Conservation (phyloP, 2,329 filamentous ascomycete species). For the Neoarthrinium moseri region DNA sequence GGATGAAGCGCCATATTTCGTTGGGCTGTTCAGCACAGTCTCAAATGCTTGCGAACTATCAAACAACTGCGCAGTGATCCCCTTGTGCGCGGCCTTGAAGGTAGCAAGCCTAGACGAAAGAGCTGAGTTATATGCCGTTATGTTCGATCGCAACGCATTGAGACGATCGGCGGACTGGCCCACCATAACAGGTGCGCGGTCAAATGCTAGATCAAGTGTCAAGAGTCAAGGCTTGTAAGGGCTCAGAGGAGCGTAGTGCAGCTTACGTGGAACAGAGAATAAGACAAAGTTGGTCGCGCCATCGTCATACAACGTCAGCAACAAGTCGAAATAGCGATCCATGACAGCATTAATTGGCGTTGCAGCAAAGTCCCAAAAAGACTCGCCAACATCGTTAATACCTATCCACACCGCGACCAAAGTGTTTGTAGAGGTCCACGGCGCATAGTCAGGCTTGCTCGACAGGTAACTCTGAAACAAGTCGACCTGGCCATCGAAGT, state of each 20-base stretch:
- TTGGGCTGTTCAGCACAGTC: constrained; percentile 13
- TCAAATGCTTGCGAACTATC: constrained; percentile 13
- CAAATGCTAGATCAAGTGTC: constrained; percentile 10
- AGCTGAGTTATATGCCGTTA: constrained; percentile 15
- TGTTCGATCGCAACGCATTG: constrained; percentile 12
- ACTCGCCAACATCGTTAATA: constrained; percentile 27
- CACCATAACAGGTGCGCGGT: constrained; percentile 15
- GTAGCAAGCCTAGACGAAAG: constrained; percentile 11
- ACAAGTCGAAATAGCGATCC: constrained; percentile 28
- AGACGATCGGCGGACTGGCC: constrained; percentile 2
- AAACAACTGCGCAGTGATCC: constrained; percentile 13
- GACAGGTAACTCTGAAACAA: constrained; percentile 18
- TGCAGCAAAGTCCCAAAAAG: constrained; percentile 26
- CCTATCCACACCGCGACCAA: constrained; percentile 27
- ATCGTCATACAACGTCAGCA: constrained; percentile 13
- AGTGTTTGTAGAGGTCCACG: constrained; percentile 15
- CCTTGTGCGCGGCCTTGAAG: constrained; percentile 12
- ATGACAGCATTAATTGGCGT: constrained; percentile 14
- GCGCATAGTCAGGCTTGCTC: constrained; percentile 8
- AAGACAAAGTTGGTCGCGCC: constrained; percentile 16
- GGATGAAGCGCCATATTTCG: constrained; percentile 15
- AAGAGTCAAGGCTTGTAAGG: background rate
- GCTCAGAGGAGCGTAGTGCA: background rate
- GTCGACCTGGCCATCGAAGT: constrained; percentile 24
- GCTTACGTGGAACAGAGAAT: constrained; percentile 14